Evolutionary conservation across 495 filamentous ascomycete genomes (phyloP), one percentile per base, ranked within the genome.

Genomic region (Tuber calosporum): DNA sequence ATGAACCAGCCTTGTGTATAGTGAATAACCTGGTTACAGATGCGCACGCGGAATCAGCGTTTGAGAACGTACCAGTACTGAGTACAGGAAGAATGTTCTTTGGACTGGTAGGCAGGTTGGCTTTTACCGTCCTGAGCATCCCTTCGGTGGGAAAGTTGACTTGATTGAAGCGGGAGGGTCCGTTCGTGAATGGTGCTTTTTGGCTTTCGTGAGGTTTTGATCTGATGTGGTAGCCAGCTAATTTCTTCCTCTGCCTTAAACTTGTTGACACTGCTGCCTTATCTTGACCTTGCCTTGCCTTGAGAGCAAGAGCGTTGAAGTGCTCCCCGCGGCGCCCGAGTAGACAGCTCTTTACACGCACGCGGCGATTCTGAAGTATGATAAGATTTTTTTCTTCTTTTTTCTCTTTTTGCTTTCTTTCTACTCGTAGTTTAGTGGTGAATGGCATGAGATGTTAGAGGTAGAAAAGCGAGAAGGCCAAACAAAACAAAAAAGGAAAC

Each of bases 301-400:
- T 62, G 26, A n/a, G 53, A 62, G 53, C 53, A 62, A 26, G 48
- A 58, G 48, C 48, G 48, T 58, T 58, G 48, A 26, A 13, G n/a
- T 13, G 53, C 53, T 30, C 53, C 53, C 53, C 53, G 26, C 53
- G 53, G 30, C 30, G 22, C 45, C n/a, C 45, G 22, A n/a, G 45
- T 53, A 9, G 26, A 62, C 26, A 62, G 53, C 53, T 30, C n/a
- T 62, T 62, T 62, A 62, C 53, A 62, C n/a, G 53, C 53, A 62
- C n/a, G 53, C 53, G 53, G 11, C 53, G 11, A 62, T 13, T 53
- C n/a, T 13, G 53, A 30, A 30, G 53, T 13, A 62, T 62, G 53
- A 62, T 30, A 3, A n/a, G n/a, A n/a, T n/a, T 53, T 53, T 9
- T n/a, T 53, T 30, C n/a, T 8, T 62, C 17, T 40, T 30, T 26